These are phyloP conservation scores for Aegilops tauschii DNA, from an alignment of 176 grass and related monocot species.

Conservation along the genomic window DNA sequence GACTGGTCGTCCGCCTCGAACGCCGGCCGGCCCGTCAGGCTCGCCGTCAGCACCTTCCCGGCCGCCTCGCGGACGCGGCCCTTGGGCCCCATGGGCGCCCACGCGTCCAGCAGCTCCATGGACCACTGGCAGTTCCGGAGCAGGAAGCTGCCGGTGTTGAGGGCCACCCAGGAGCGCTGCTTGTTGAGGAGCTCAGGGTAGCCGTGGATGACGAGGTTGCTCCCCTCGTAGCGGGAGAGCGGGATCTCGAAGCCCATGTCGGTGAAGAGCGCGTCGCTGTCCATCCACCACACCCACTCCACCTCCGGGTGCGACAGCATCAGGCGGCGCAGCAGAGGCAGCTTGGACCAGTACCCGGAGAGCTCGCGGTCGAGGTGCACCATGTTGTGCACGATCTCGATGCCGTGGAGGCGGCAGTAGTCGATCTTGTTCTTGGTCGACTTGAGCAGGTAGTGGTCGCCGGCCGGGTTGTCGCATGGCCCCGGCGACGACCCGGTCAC, in stretches of 20 bases:
- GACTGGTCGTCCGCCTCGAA: slow-evolving; percentile 85
- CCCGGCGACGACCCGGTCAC: slow-evolving; percentile 60
- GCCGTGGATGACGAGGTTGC: slow-evolving; percentile 63
- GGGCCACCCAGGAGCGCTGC: slow-evolving; percentile 48
- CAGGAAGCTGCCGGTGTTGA: slow-evolving; percentile 70
- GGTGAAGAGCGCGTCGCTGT: slow-evolving; percentile 67
- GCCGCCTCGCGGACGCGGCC: slow-evolving; percentile 49
- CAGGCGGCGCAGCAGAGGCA: slow-evolving; percentile 55
- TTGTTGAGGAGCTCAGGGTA: slow-evolving; percentile 47
- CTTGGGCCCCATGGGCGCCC: slow-evolving; percentile 68
- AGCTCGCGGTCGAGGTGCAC: slow-evolving; percentile 45
- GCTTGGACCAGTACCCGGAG: slow-evolving; percentile 64
- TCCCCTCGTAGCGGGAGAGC: slow-evolving; percentile 32
- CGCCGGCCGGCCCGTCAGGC: slow-evolving; percentile 49
- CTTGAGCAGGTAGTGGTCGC: slow-evolving; percentile 60
- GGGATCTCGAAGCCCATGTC: slow-evolving; percentile 87
- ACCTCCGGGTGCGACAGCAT: slow-evolving; percentile 84
- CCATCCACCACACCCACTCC: slow-evolving; percentile 93
- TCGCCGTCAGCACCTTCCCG: slow-evolving; percentile 47
- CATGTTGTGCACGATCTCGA: slow-evolving; percentile 61
- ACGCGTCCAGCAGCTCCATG: slow-evolving; percentile 65
- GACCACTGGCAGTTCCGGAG: slow-evolving; percentile 90
- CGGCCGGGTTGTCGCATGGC: slow-evolving; percentile 48
- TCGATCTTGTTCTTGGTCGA: slow-evolving; percentile 80
- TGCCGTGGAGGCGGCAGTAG: slow-evolving; percentile 73